These are phyloP conservation scores for Malbranchea cinnamomea DNA, from an alignment of 2,329 filamentous ascomycete genomes.

Conservation along the genomic window DNA sequence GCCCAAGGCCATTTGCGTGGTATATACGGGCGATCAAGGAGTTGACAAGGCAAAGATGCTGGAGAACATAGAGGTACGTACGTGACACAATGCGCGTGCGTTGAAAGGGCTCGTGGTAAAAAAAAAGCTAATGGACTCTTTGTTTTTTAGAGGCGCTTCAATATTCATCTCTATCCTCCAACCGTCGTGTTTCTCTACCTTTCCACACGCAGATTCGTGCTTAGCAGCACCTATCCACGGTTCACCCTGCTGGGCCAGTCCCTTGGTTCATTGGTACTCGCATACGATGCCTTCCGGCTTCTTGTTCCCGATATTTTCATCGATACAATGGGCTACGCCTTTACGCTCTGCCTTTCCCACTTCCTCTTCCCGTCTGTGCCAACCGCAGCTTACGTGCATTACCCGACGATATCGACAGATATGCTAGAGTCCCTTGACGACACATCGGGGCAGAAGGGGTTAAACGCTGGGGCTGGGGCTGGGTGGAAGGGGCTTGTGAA, in stretches of 20 bases:
- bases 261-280: slow-evolving; percentile 70
- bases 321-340: slow-evolving; percentile 97
- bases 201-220: slow-evolving; percentile 70
- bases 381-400: slow-evolving; percentile 90
- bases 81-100: not conserved
- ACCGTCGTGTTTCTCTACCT: slow-evolving; percentile 83
- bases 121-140: slow-evolving; percentile 3
- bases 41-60: slow-evolving; percentile 69
- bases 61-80: slow-evolving; percentile 52
- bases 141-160: slow-evolving; percentile 61
- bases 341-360: slow-evolving; percentile 68
- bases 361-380: slow-evolving; percentile 66
- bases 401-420: slow-evolving; percentile 94
- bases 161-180: slow-evolving; percentile 73
- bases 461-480: slow-evolving; percentile 69
- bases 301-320: slow-evolving; percentile 87
- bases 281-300: slow-evolving; percentile 84
- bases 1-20: slow-evolving; percentile 75
- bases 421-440: slow-evolving; percentile 79
- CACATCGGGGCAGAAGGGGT: slow-evolving; percentile 46
- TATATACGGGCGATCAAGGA: slow-evolving; percentile 93
- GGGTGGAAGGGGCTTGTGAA: slow-evolving; percentile 60
- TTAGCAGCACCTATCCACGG: slow-evolving; percentile 73
- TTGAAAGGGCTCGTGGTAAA: not conserved
- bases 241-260: slow-evolving; percentile 94